A percentile compares a stretch with the other conserved stretches of the same genome.
phyloP scores from a whole-genome alignment of 2,329 filamentous ascomycete genomes.

The Sarocladium brachiariae region DNA sequence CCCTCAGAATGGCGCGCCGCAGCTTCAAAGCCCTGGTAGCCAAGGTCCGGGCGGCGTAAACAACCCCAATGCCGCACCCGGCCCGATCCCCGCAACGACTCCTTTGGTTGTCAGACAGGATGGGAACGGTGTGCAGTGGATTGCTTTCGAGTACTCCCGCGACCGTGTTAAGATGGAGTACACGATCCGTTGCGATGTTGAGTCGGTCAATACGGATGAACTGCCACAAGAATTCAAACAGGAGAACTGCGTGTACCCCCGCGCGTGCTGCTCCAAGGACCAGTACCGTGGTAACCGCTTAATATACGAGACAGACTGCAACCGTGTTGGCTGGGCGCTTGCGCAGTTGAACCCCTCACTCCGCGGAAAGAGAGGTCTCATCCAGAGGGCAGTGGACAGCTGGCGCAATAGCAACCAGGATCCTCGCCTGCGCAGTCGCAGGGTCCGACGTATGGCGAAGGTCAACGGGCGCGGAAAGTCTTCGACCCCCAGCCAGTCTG shows the following conservation, averaged over 20 bases:
- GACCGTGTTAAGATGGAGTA: conserved; percentile 99
- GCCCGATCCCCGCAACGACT: conserved; percentile 93
- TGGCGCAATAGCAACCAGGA: conserved; percentile 99
- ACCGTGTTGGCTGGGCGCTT: conserved; percentile 98
- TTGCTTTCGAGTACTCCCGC: conserved; percentile 94
- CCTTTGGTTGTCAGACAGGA: conserved; percentile 91
- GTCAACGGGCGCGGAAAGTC: conserved; percentile 76
- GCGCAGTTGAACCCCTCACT: conserved; percentile 88
- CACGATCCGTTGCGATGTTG: conserved; percentile 94
- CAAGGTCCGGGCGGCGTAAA: conserved; percentile 39
- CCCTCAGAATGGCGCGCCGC: conserved; percentile 26
- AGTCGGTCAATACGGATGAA: conserved; percentile 87
- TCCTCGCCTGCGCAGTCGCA: conserved; percentile 77
- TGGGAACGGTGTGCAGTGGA: conserved; percentile 96
- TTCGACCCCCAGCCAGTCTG: conserved; percentile 43
- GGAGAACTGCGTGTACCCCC: conserved; percentile 96
- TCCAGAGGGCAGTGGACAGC: conserved; percentile 94
- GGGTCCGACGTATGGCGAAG: conserved; percentile 93
- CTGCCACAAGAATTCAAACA: conserved; percentile 87
- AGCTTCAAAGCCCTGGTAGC: conserved; percentile 32
- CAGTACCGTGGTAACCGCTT: conserved; percentile 93
- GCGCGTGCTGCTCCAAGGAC: conserved; percentile 90
- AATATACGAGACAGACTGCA: conserved; percentile 97
- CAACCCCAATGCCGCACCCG: conserved; percentile 87
- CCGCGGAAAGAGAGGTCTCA: conserved; percentile 87